Conservation (phyloP, 176 grass and related monocot genomes). For the Otatea glauca region DNA sequence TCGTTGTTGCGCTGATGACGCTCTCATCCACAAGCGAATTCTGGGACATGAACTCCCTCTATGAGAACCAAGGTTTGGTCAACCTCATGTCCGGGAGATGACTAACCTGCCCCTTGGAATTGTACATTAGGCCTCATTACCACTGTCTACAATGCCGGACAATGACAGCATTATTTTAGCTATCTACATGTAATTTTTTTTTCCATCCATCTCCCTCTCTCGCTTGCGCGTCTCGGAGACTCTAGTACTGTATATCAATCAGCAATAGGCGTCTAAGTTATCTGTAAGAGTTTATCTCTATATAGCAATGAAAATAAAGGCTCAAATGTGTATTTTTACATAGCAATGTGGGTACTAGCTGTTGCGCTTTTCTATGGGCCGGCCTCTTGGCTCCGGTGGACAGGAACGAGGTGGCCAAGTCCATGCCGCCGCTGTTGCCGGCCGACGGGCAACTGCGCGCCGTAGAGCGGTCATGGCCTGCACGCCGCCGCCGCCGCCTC, state of each 20-base stretch:
- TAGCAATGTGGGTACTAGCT: not conserved
- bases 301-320: conserved; percentile 12
- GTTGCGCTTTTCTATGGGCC: not conserved
- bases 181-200: conserved; percentile 1
- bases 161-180: not conserved
- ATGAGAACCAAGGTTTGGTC: conserved; percentile 60
- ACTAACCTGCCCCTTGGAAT: conserved; percentile 14
- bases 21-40: conserved; percentile 78
- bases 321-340: not conserved
- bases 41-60: conserved; percentile 71
- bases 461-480: not conserved
- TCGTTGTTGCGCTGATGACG: conserved; percentile 81
- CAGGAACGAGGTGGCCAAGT: too few species aligned
- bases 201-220: not conserved
- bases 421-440: too few species aligned
- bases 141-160: not conserved
- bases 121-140: conserved; percentile 28
- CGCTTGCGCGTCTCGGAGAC: not conserved
- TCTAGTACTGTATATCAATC: not conserved
- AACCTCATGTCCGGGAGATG: conserved; percentile 84
- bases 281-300: not conserved
- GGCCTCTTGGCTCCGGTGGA: too few species aligned
- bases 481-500: not conserved
- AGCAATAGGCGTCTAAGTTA: not conserved
- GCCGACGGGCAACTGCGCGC: too few species aligned